A percentile compares a stretch with the other conserved stretches of the same genome.
phyloP scores from a whole-genome alignment of 306 rosid species.

The Fagus sylvatica region DNA sequence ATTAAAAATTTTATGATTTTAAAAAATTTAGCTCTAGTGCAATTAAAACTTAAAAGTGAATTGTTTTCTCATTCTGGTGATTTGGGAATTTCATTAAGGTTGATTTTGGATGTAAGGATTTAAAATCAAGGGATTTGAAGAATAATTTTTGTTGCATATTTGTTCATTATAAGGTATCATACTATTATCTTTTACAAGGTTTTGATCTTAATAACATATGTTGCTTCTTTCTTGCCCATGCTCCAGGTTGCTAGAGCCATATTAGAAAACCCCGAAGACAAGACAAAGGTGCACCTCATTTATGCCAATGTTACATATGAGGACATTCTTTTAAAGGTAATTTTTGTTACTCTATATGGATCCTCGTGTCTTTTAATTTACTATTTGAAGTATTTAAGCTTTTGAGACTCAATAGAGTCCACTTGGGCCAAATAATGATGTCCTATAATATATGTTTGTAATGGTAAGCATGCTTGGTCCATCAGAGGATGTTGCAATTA shows the following conservation, averaged over 20 bases:
- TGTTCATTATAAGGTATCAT: constrained; percentile 11
- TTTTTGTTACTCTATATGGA: constrained; percentile 1
- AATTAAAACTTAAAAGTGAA: too few relatives aligned
- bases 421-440: constrained; percentile 6
- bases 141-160: constrained; percentile 4
- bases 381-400: background rate
- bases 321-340: constrained; percentile 93
- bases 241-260: constrained; percentile 91
- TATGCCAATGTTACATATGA: constrained; percentile 87
- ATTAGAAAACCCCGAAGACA: constrained; percentile 85
- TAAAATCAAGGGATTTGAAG: too few relatives aligned
- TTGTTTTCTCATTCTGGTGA: constrained; percentile 68
- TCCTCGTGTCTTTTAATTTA: background rate
- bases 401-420: constrained; percentile 9
- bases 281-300: constrained; percentile 87
- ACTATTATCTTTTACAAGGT: background rate
- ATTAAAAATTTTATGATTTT: too few relatives aligned
- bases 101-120: too few relatives aligned
- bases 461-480: background rate
- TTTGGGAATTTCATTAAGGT: constrained; percentile 97
- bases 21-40: too few relatives aligned
- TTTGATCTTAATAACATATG: background rate
- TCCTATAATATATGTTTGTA: constrained; percentile 4
- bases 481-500: background rate
- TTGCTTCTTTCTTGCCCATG: constrained; percentile 11